Conservation (phyloP, 2,329 filamentous ascomycete species). For the Eutypa lata region DNA sequence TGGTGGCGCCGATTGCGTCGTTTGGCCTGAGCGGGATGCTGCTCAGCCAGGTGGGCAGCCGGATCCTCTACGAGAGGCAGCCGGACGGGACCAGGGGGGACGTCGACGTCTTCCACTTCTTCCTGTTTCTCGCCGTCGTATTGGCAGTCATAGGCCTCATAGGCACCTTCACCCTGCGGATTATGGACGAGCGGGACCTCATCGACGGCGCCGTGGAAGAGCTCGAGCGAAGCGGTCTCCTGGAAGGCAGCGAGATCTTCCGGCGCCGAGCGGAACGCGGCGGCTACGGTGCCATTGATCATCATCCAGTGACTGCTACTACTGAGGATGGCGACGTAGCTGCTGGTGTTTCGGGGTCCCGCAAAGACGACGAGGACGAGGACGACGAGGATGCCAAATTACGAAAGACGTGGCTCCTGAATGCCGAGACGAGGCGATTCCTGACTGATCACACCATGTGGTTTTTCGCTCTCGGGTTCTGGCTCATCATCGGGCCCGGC, state of each 20-base stretch:
- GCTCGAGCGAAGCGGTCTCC: conserved; percentile 80
- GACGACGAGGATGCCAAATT: conserved; percentile 49
- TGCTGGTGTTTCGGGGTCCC: conserved; percentile 37
- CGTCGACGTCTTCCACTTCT: conserved; percentile 79
- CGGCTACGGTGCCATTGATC: conserved; percentile 62
- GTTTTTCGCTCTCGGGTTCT: conserved; percentile 86
- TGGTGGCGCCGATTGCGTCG: conserved; percentile 86
- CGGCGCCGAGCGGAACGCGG: conserved; percentile 49
- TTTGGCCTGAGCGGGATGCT: conserved; percentile 96
- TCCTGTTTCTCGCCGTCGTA: conserved; percentile 76
- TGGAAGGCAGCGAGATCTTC: conserved; percentile 74
- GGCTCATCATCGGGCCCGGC: conserved; percentile 90
- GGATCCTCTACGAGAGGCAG: conserved; percentile 67
- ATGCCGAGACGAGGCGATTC: conserved; percentile 84
- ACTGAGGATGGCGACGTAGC: conserved; percentile 39
- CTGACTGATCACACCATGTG: conserved; percentile 91
- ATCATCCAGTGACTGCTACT: conserved; percentile 33
- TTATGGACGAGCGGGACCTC: conserved; percentile 81
- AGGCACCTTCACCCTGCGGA: conserved; percentile 69
- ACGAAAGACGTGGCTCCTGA: conserved; percentile 88
- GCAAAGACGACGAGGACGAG: conserved; percentile 30
- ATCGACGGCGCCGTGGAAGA: conserved; percentile 90
- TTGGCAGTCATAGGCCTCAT: conserved; percentile 68
- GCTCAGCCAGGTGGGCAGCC: conserved; percentile 83
- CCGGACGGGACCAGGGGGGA: conserved; percentile 62